Evolutionary conservation across 805 yeast species (phyloP).

Genomic region (Wickerhamomyces bovis): DNA sequence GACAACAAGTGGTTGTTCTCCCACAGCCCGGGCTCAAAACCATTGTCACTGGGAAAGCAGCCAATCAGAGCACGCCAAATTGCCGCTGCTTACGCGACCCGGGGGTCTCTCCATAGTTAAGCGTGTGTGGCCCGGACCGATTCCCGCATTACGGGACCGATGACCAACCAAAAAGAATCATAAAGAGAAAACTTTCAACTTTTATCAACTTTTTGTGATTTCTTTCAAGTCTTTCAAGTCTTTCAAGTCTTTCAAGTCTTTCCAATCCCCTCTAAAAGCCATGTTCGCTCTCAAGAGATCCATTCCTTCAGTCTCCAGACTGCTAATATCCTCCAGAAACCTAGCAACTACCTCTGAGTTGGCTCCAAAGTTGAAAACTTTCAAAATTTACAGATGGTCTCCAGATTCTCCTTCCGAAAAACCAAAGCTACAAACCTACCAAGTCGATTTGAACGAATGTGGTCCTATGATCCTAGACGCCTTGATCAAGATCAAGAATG

Average conservation of each 20-base stretch:
- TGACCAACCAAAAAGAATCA: conserved; percentile 6
- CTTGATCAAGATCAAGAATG: conserved; percentile 87
- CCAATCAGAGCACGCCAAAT: conserved; percentile 8
- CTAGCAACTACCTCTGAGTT: conserved; percentile 45
- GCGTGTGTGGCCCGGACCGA: conserved; percentile 5
- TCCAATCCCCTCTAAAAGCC: neutral
- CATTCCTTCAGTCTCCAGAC: neutral
- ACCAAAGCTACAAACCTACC: conserved; percentile 79
- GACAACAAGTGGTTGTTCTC: too few species aligned
- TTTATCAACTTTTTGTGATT: neutral
- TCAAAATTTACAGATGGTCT: conserved; percentile 96
- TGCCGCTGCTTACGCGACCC: conserved; percentile 10
- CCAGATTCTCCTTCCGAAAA: conserved; percentile 93
- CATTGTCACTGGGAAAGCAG: too few species aligned
- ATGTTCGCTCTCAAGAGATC: conserved; percentile 5
- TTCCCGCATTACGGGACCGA: conserved; percentile 13
- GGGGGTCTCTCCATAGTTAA: conserved; percentile 9
- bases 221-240: too few species aligned
- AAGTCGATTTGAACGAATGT: conserved; percentile 81
- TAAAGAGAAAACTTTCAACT: neutral
- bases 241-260: too few species aligned
- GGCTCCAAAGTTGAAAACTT: conserved; percentile 63
- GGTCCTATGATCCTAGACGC: conserved; percentile 99
- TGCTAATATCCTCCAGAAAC: conserved; percentile 15
- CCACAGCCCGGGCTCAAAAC: neutral